A percentile compares a stretch with the other conserved stretches of the same genome.
phyloP scores from a whole-genome alignment of 148 eudicot genomes.

The Tetragonia tetragonoides region DNA sequence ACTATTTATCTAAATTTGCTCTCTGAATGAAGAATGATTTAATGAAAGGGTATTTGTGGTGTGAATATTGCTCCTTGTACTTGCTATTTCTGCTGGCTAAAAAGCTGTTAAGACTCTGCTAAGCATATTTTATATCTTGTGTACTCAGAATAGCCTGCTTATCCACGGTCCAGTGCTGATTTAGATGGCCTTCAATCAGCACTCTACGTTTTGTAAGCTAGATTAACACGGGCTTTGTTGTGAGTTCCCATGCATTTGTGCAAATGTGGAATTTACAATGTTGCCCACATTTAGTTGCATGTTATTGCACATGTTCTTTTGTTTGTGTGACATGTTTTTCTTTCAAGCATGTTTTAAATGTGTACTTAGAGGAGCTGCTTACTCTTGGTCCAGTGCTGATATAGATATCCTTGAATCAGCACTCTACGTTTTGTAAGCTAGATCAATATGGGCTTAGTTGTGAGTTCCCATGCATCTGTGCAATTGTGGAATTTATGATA shows the following conservation, averaged over 20 bases:
- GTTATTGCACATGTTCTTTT: not conserved
- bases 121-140: not conserved
- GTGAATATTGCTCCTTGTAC: no score
- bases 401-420: slow-evolving; percentile 25
- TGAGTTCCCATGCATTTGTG: slow-evolving; percentile 24
- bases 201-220: slow-evolving; percentile 42
- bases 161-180: slow-evolving; percentile 42
- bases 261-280: slow-evolving; percentile 20
- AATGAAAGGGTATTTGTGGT: not conserved
- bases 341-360: not conserved
- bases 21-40: not conserved
- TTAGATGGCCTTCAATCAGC: slow-evolving; percentile 24
- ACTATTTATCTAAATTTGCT: not conserved
- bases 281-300: slow-evolving; percentile 17
- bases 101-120: not conserved
- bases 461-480: slow-evolving; percentile 17
- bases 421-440: slow-evolving; percentile 41
- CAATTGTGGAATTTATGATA: not conserved
- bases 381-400: slow-evolving; percentile 42
- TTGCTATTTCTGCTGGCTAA: not conserved
- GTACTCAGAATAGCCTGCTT: slow-evolving; percentile 10
- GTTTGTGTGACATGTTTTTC: no score
- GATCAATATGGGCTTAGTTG: slow-evolving; percentile 15
- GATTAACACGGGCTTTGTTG: slow-evolving; percentile 14
- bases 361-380: slow-evolving; percentile 10